A percentile compares a stretch with the other conserved stretches of the same genome.
phyloP scores from a whole-genome alignment of 441 rosid species.

The Populus hybrid region DNA sequence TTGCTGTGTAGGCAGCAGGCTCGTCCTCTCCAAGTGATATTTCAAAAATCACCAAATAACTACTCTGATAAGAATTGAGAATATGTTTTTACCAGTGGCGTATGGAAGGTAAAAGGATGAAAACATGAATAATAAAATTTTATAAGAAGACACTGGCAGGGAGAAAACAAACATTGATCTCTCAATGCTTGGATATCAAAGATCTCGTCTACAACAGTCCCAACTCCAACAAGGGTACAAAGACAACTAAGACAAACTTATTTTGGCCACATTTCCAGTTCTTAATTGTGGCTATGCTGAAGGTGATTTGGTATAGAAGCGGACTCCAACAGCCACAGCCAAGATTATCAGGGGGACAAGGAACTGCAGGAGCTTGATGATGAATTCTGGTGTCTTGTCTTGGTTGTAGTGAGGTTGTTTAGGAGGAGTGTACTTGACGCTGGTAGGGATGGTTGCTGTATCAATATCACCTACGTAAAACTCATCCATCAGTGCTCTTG shows the following conservation, averaged over 20 bases:
- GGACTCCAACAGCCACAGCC: slow-evolving; percentile 82
- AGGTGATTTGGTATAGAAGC: slow-evolving; percentile 63
- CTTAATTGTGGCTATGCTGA: slow-evolving; percentile 31
- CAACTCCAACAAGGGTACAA: neutral
- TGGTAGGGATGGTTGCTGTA: slow-evolving; percentile 57
- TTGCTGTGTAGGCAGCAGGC: no score
- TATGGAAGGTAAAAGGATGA: neutral
- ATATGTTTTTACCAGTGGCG: slow-evolving; percentile 1
- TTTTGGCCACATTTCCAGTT: slow-evolving; percentile 18
- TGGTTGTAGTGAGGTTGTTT: slow-evolving; percentile 71
- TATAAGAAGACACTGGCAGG: neutral
- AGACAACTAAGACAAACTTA: slow-evolving; percentile 20
- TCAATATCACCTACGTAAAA: slow-evolving; percentile 67
- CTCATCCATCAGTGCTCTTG: slow-evolving; percentile 87
- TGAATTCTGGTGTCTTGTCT: slow-evolving; percentile 65
- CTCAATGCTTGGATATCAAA: slow-evolving; percentile 13
- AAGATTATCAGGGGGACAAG: slow-evolving; percentile 80
- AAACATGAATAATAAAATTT: slow-evolving; percentile 6
- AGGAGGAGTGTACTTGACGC: slow-evolving; percentile 50
- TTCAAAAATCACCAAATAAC: neutral
- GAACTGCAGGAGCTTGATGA: slow-evolving; percentile 79
- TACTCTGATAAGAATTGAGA: neutral
- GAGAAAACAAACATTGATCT: slow-evolving; percentile 23
- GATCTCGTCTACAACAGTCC: neutral
- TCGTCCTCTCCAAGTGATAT: no score